Percentiles rank a stretch among this genome's conserved stretches.
phyloP scores from a whole-genome alignment of 176 grass and related monocot genomes.

The Cymbopogon citratus region DNA sequence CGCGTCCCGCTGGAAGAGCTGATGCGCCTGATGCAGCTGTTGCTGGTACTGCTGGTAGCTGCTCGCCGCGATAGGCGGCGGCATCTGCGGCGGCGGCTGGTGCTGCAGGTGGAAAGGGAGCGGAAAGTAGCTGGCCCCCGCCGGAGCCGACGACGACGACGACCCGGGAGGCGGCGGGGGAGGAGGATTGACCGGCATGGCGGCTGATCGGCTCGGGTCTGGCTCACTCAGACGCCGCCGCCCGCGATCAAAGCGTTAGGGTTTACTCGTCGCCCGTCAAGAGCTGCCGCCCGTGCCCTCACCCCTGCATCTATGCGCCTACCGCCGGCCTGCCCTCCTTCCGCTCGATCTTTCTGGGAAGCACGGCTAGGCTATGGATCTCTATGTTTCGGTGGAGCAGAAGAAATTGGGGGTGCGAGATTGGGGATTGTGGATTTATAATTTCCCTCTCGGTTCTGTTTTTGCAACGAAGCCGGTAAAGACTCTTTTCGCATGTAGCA shows the following conservation, averaged over 20 bases:
- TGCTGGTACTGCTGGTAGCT: conserved; percentile 54
- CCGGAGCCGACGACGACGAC: conserved; percentile 8
- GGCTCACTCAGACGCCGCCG: neutral
- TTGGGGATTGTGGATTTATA: neutral
- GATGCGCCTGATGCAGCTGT: conserved; percentile 76
- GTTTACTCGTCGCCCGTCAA: neutral
- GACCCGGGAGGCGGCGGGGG: conserved; percentile 26
- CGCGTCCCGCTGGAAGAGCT: conserved; percentile 92
- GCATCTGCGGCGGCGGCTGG: conserved; percentile 29
- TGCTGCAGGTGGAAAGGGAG: conserved; percentile 85
- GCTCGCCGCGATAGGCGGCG: neutral
- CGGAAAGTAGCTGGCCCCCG: conserved; percentile 55
- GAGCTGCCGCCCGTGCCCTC: neutral
- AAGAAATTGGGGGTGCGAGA: neutral
- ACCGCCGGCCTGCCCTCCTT: neutral
- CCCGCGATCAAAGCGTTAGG: neutral
- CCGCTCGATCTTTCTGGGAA: neutral
- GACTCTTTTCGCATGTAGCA: no score
- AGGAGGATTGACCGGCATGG: conserved; percentile 28
- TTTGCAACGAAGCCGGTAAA: no score
- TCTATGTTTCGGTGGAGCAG: neutral
- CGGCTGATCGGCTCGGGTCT: neutral
- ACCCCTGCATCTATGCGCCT: neutral
- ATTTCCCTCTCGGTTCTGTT: neutral
- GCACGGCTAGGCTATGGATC: neutral